Conservation (phyloP, 257 asterid species). For the Solanum medicagineum region DNA sequence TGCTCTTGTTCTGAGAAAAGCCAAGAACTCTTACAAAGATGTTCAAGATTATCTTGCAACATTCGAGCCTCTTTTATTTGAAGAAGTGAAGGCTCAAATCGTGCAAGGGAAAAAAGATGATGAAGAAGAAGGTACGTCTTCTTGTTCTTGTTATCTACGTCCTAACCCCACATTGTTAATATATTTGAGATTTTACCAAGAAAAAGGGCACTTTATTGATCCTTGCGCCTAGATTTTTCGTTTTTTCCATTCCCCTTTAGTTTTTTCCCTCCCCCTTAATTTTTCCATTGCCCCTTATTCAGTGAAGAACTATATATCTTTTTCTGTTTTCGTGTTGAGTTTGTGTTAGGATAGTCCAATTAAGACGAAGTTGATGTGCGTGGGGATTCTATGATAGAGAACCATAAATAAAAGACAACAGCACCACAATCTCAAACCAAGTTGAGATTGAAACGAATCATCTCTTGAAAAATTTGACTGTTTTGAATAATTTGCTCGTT, state of each 20-base stretch:
- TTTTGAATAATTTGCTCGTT: neutral
- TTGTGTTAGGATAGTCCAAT: neutral
- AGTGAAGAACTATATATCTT: neutral
- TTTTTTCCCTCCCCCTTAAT: neutral
- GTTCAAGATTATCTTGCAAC: constrained; percentile 65
- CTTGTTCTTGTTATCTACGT: neutral
- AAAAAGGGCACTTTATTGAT: neutral
- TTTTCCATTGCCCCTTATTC: neutral
- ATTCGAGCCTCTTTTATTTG: constrained; percentile 87
- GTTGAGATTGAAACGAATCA: neutral
- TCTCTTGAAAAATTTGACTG: neutral
- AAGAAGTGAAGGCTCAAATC: constrained; percentile 91
- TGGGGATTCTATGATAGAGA: neutral
- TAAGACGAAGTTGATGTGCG: neutral
- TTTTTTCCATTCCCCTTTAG: neutral
- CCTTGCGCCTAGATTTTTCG: neutral
- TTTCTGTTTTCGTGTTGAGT: neutral
- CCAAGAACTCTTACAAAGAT: constrained; percentile 56
- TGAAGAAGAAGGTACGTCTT: constrained; percentile 48
- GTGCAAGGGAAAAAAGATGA: constrained; percentile 41
- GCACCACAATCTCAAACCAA: neutral
- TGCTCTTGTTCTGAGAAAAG: constrained; percentile 39
- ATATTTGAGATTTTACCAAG: neutral
- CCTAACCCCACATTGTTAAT: neutral
- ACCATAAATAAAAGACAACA: neutral